Evolutionary conservation across 495 filamentous ascomycete species (phyloP).

Genomic region (Penicillium canariense): DNA sequence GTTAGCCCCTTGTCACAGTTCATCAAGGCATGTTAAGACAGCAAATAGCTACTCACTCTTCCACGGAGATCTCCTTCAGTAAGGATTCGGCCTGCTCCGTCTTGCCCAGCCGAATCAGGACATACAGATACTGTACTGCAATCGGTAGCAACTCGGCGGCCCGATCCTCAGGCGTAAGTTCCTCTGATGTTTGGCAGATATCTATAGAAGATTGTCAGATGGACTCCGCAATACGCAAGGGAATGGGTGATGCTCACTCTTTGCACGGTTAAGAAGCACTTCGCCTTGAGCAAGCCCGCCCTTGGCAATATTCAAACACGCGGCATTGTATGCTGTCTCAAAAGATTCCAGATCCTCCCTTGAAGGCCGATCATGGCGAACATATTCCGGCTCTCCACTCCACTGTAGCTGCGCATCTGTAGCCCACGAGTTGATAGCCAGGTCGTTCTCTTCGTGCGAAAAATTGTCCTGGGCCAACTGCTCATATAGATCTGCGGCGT

Average conservation of each 20-base stretch:
- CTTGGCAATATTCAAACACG: constrained; percentile 78
- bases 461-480: constrained; percentile 50
- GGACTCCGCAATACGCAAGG: too few species aligned
- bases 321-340: constrained; percentile 90
- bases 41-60: constrained; percentile 50
- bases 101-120: constrained; percentile 69
- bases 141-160: constrained; percentile 81
- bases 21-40: neutral
- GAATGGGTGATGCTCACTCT: constrained; percentile 43
- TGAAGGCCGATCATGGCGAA: constrained; percentile 54
- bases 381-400: constrained; percentile 59
- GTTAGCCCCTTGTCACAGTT: neutral
- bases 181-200: constrained; percentile 79
- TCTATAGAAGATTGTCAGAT: constrained; percentile 44
- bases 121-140: constrained; percentile 80
- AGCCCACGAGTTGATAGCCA: constrained; percentile 81
- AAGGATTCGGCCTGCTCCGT: constrained; percentile 67
- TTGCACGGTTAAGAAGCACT: constrained; percentile 77
- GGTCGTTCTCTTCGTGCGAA: constrained; percentile 73
- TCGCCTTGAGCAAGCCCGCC: constrained; percentile 73
- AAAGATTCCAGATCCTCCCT: constrained; percentile 85
- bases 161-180: constrained; percentile 80
- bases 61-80: constrained; percentile 59
- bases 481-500: constrained; percentile 67
- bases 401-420: constrained; percentile 84